phyloP scores from a whole-genome alignment of 2,329 filamentous ascomycete genomes.

The Phaeosphaeriaceae sp. region DNA sequence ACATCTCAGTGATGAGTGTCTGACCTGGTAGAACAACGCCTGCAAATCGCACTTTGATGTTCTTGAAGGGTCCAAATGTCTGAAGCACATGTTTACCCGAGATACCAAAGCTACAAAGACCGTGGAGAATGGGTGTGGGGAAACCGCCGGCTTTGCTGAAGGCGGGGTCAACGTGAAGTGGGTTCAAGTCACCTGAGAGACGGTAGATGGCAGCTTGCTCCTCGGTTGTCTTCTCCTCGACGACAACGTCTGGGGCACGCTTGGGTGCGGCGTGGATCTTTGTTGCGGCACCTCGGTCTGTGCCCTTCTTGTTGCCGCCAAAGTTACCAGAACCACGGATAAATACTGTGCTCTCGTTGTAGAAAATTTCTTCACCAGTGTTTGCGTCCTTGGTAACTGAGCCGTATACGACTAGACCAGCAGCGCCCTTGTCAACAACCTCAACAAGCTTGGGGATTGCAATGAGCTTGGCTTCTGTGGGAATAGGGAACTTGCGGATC shows the following conservation, averaged over 20 bases:
- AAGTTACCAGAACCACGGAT: slow-evolving; percentile 91
- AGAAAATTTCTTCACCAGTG: slow-evolving; percentile 90
- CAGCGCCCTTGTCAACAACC: slow-evolving; percentile 93
- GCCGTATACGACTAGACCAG: slow-evolving; percentile 80
- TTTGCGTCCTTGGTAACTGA: slow-evolving; percentile 83
- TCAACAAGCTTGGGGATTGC: slow-evolving; percentile 84
- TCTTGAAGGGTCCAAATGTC: slow-evolving; percentile 82
- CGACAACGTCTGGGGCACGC: slow-evolving; percentile 77
- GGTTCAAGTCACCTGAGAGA: slow-evolving; percentile 93
- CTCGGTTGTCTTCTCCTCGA: slow-evolving; percentile 84
- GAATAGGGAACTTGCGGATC: slow-evolving; percentile 88
- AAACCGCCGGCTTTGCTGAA: slow-evolving; percentile 97
- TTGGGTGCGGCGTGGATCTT: slow-evolving; percentile 79
- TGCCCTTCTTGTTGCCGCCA: slow-evolving; percentile 77
- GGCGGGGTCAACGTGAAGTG: slow-evolving; percentile 90
- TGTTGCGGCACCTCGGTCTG: slow-evolving; percentile 79
- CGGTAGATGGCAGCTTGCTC: slow-evolving; percentile 95
- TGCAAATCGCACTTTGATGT: slow-evolving; percentile 91
- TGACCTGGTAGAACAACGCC: slow-evolving; percentile 86
- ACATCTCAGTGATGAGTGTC: slow-evolving; percentile 92
- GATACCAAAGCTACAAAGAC: slow-evolving; percentile 94
- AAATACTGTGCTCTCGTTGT: slow-evolving; percentile 95
- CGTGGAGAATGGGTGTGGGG: slow-evolving; percentile 91
- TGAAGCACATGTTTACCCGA: slow-evolving; percentile 88
- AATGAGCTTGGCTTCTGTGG: slow-evolving; percentile 78